Base-by-base conservation (phyloP, 306 rosid genomes). In the Rubus idaeus region DNA sequence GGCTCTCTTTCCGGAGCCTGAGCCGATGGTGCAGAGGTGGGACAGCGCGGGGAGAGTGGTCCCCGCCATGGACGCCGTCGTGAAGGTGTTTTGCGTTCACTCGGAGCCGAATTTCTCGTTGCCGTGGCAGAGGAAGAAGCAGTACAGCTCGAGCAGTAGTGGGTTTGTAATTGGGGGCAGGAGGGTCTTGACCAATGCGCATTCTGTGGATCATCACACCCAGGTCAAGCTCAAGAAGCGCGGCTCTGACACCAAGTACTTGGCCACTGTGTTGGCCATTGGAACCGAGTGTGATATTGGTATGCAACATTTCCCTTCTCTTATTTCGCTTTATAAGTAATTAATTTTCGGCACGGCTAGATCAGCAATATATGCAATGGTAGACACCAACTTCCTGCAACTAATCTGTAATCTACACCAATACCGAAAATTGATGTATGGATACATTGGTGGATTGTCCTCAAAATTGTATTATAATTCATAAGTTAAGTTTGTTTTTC, bases 81-180 rank as follows among this genome's bases (percentile, higher is more conserved):
- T 92, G 61, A 92, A 88, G 86, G 96, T 92, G 75, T 90, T 92
- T 63, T 90, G 96, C n/a, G 96, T 90, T 0, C 97, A 92, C 65
- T 86, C 97, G 6, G 90, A 84, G 74, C 96, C 97, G 23, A 92
- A 90, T 71, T 90, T 92, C 84, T 92, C 97, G 52, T 44, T 88
- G 14, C 95, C 95, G n/a, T 90, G 97, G 97, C 97, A 90, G 89
- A 81, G 90, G 84, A 88, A 88, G 85, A 87, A 92, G 66, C 96
- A 87, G 52, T 88, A 83, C 75, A 90, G 90, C 73, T 83, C 96
- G 40, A 90, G 93, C 51, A 88, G 97, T 60, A 92, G 91, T 76
- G 97, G 97, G 66, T 90, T 92, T 75, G 85, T 92, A 76, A 82
- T 92, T n/a, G 68, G 82, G 5, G 93, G 88, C 10, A 85, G 85